Conservation (phyloP, 164 flowering plant species). For the Nelumbo lutea region DNA sequence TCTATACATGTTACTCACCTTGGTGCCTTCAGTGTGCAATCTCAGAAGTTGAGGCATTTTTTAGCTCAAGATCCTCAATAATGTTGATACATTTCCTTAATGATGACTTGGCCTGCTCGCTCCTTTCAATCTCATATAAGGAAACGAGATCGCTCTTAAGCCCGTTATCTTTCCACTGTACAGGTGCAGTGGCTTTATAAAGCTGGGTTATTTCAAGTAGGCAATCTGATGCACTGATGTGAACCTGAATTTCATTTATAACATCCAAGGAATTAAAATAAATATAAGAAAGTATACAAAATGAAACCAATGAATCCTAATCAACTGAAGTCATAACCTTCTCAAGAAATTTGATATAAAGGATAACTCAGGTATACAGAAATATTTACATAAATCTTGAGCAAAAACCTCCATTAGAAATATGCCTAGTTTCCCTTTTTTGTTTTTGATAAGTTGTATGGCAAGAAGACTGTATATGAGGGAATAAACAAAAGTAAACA, state of each 20-base stretch:
- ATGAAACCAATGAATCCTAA: neutral
- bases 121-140: constrained; percentile 65
- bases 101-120: constrained; percentile 64
- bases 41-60: neutral
- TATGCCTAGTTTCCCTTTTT: no score
- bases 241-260: constrained; percentile 55
- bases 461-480: no score
- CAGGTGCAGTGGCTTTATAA: constrained; percentile 20
- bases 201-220: constrained; percentile 53
- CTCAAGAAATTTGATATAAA: no score
- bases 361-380: no score
- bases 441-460: no score
- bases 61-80: constrained; percentile 28
- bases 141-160: constrained; percentile 55
- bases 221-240: constrained; percentile 78
- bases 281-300: neutral
- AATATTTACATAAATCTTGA: no score
- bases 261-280: neutral
- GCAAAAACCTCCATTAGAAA: no score
- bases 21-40: no score
- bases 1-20: no score
- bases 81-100: constrained; percentile 50
- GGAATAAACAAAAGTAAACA: no score
- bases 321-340: neutral
- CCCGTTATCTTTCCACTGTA: constrained; percentile 20